Conservation (phyloP, 225 moss, liverwort and hornwort genomes). For the Climacium dendroides region DNA sequence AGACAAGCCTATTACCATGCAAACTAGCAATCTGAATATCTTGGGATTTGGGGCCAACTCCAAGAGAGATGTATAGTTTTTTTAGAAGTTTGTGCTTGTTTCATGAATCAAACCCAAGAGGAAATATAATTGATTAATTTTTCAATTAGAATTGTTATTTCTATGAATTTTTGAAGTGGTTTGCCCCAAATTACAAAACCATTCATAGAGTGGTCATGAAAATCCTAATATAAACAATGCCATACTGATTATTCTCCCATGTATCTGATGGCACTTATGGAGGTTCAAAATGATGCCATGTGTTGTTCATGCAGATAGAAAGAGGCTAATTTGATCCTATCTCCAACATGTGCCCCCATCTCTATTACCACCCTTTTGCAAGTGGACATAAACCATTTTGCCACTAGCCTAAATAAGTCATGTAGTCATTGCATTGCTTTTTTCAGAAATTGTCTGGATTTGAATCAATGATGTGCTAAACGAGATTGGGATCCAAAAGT, state of each 20-base stretch:
- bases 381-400: accelerated
- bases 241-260: too few relatives aligned
- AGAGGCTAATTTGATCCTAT: too few relatives aligned
- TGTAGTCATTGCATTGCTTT: accelerated
- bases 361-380: neutral
- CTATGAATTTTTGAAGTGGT: neutral
- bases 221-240: too few relatives aligned
- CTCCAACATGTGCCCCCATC: neutral
- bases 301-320: too few relatives aligned
- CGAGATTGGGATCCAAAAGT: accelerated
- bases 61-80: neutral
- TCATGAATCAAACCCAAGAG: neutral
- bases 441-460: accelerated
- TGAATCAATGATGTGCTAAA: accelerated
- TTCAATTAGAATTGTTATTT: neutral
- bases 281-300: neutral
- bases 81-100: accelerated
- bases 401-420: accelerated
- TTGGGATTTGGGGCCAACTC: neutral
- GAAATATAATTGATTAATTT: neutral
- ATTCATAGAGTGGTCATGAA: neutral
- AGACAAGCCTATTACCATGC: neutral
- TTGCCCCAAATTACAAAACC: accelerated
- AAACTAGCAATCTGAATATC: neutral
- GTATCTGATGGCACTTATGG: neutral